Base-by-base conservation (phyloP, 345 rosid species). In the Gossypium bickii region DNA sequence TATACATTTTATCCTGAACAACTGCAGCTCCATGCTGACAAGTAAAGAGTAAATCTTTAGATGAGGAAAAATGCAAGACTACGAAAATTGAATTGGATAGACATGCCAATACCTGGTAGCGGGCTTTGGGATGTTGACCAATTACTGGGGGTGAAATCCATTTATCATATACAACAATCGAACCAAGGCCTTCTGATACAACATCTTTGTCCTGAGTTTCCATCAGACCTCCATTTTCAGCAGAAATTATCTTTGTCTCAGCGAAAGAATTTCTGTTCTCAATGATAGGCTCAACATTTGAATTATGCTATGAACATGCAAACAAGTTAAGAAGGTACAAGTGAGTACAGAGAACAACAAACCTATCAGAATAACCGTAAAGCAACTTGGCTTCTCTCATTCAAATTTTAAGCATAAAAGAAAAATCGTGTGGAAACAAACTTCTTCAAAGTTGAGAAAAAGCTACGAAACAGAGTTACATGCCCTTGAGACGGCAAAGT, bases 21-120 rank as follows among this genome's bases (percentile, higher is more conserved):
- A 89, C 89, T 67, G 90, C 94, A 80, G 95, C 97, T 70, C 91
- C 99, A 82, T 96, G 99, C 99, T 96, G 92, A 51, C 76, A 79
- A 62, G 80, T 48, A 73, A 34, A 56, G 34, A 77, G 67, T 38
- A 76, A 38, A 47, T 72, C 74, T 55, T 82, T 56, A 81, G 77
- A 73, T 66, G n/a, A 74, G 22, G 52, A 13, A 56, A 80, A 76
- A 71, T 45, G 47, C 56, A 67, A 58, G 67, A 80, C 18, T 52
- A 76, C 58, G 74, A 62, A 59, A 63, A n/a, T 79, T 71, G 64
- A 70, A 62, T 24, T 13, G 66, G 10, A 75, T 38, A 78, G 51
- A 80, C 62, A 56, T 55, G 45, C 55, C 24, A 68, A 76, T 77
- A 93, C 99, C 97, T 96, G 98, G 67, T 96, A 96, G 65, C 97